Base-by-base conservation (phyloP, 441 rosid genomes). In the Gossypium laxum region DNA sequence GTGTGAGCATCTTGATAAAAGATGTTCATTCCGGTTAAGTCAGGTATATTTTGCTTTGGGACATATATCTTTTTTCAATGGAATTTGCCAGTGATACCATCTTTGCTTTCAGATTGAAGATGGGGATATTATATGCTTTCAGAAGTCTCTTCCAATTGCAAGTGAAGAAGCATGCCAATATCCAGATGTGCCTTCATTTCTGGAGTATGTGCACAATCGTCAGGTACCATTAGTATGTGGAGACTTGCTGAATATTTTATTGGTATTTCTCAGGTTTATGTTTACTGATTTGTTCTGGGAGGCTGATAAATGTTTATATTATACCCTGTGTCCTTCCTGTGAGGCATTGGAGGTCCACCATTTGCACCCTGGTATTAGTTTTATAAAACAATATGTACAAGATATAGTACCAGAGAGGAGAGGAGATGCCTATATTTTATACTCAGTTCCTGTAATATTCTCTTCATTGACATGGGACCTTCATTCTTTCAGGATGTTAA, bases 91-190 rank as follows among this genome's bases (percentile, higher is more conserved):
- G 51, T 30, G 57, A 26, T 45, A 14, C 60, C 22, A 30, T 21
- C 26, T 71, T 62, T 73, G 18, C 41, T 43, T 83, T 73, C 85
- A 94, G 99, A 81, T 94, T 77, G 98, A 92, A 86, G 98, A 94
- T 85, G 99, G 99, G 70, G 99, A 94, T 72, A 89, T 94, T 73
- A 88, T 92, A 72, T 91, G 99, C 85, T 94, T 85, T 85, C 99
- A 94, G 83, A 92, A 88, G 83, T 69, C 83, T 77, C 62, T 82
- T 41, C 77, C 86, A 74, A 57, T 56, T 62, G 86, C 80, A 76
- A 76, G 75, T 77, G 91, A 85, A 74, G 89, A 75, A 75, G 86
- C 86, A 70, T 82, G 75, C 72, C 85, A 73, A 51, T 87, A 92
- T 78, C 96, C 96, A 15, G 86, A 87, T 61, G 92, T 95, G 66